These are phyloP conservation scores for Cyclocybe aegerita DNA, from an alignment of 768 basidiomycete genomes.

Conservation along the genomic window DNA sequence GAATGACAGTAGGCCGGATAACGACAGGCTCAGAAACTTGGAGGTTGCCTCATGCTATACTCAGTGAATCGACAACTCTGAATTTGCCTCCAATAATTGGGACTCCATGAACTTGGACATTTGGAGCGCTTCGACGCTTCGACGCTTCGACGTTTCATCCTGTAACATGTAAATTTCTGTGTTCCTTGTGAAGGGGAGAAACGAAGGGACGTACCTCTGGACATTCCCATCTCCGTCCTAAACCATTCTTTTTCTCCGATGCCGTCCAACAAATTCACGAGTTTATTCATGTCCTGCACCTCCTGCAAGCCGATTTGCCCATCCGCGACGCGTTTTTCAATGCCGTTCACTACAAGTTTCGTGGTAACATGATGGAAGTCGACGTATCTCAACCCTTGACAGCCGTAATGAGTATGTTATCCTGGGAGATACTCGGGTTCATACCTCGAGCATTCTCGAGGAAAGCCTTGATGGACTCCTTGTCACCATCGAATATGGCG, in stretches of 20 bases:
- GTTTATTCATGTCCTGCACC: conserved; percentile 32
- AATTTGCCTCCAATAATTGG: too few species aligned
- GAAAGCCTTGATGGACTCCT: conserved; percentile 33
- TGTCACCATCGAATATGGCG: conserved; percentile 39
- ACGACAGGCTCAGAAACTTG: too few species aligned
- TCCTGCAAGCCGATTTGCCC: conserved; percentile 33
- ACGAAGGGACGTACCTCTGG: conserved; percentile 15
- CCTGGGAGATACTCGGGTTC: neutral
- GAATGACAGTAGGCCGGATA: too few species aligned
- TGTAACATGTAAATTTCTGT: too few species aligned
- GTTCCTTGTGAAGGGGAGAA: too few species aligned
- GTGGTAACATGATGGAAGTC: conserved; percentile 43
- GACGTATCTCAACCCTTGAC: conserved; percentile 38
- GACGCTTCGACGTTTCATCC: too few species aligned
- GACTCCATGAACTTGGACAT: too few species aligned
- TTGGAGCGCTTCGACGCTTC: too few species aligned
- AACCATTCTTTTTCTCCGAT: conserved; percentile 39
- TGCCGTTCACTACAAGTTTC: conserved; percentile 18
- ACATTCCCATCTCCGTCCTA: conserved; percentile 34
- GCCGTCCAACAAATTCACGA: conserved; percentile 28
- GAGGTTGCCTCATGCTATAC: too few species aligned
- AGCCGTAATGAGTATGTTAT: neutral
- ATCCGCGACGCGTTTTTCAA: conserved; percentile 19
- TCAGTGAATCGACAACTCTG: too few species aligned
- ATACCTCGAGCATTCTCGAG: conserved; percentile 37